Percentiles rank a stretch among this genome's conserved stretches.
phyloP scores from a whole-genome alignment of 108 stramenopile species.

The Cyclotella choctawhatcheeana region DNA sequence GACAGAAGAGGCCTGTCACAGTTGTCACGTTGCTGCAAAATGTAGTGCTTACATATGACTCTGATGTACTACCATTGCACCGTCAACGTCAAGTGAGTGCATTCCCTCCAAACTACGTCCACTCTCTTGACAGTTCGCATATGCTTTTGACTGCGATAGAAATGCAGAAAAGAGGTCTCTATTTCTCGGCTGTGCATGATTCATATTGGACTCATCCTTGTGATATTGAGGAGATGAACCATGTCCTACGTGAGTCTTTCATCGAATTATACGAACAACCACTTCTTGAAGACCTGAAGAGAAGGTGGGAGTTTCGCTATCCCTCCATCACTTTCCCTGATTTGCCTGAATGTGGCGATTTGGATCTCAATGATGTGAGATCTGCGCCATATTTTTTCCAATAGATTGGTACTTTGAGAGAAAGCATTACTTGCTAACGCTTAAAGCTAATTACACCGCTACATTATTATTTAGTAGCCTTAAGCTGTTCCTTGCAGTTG shows the following conservation, averaged over 20 bases:
- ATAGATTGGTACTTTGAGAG: too few species aligned
- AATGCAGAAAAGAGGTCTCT: slow-evolving; percentile 90
- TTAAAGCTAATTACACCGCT: too few species aligned
- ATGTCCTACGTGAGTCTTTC: slow-evolving; percentile 87
- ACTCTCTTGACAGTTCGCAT: slow-evolving; percentile 98
- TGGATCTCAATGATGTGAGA: slow-evolving; percentile 93
- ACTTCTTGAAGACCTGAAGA: slow-evolving; percentile 86
- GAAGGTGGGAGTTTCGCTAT: slow-evolving; percentile 85
- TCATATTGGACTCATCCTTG: slow-evolving; percentile 99
- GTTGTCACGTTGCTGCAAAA: slow-evolving; percentile 94
- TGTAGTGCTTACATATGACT: slow-evolving; percentile 79
- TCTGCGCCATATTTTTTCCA: slow-evolving; percentile 97
- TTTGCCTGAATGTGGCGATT: slow-evolving; percentile 87
- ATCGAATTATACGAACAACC: slow-evolving; percentile 95
- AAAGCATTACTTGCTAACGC: too few species aligned
- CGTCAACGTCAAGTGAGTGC: slow-evolving; percentile 89
- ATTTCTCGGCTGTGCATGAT: slow-evolving; percentile 99
- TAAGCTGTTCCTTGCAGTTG: too few species aligned
- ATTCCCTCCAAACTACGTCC: slow-evolving; percentile 99
- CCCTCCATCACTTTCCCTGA: slow-evolving; percentile 94
- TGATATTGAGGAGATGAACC: slow-evolving; percentile 97
- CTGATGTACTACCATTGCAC: slow-evolving; percentile 90
- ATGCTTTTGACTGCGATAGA: slow-evolving; percentile 99
- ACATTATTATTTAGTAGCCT: too few species aligned
- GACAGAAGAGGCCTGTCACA: slow-evolving; percentile 64